Conservation (phyloP, 2,329 filamentous ascomycete genomes). For the Phialophora expanda region DNA sequence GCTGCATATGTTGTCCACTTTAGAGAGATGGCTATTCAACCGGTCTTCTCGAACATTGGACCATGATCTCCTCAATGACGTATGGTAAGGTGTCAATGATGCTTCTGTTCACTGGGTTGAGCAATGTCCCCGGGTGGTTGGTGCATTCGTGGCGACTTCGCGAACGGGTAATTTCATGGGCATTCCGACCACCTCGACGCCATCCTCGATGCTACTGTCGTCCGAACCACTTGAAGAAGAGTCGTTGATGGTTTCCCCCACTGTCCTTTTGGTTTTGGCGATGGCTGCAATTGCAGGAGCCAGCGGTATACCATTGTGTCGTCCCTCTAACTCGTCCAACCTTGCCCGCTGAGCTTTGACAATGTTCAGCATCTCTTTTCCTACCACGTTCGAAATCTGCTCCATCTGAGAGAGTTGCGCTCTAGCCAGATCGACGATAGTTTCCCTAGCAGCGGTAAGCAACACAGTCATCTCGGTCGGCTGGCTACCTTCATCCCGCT, state of each 20-base stretch:
- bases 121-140: not conserved
- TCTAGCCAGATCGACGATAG: slow-evolving; percentile 31
- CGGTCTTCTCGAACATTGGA: not conserved
- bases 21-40: not conserved
- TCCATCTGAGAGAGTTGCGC: slow-evolving; percentile 27
- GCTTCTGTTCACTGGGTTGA: not conserved
- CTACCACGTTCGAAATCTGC: slow-evolving; percentile 15
- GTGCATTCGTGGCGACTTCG: not conserved
- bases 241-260: not conserved
- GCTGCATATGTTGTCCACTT: not conserved
- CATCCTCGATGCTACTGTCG: not conserved
- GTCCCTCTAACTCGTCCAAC: slow-evolving; percentile 14
- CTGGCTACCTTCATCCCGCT: slow-evolving; percentile 18
- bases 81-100: not conserved
- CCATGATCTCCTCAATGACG: not conserved
- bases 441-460: slow-evolving; percentile 26
- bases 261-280: not conserved
- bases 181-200: not conserved
- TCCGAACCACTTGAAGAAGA: not conserved
- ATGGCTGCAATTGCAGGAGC: not conserved
- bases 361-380: slow-evolving; percentile 29
- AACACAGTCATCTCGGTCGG: slow-evolving; percentile 29
- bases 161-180: not conserved
- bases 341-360: slow-evolving; percentile 27
- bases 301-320: not conserved